These are phyloP conservation scores for Avena sativa DNA, from an alignment of 176 grass and related monocot genomes.

Conservation along the genomic window DNA sequence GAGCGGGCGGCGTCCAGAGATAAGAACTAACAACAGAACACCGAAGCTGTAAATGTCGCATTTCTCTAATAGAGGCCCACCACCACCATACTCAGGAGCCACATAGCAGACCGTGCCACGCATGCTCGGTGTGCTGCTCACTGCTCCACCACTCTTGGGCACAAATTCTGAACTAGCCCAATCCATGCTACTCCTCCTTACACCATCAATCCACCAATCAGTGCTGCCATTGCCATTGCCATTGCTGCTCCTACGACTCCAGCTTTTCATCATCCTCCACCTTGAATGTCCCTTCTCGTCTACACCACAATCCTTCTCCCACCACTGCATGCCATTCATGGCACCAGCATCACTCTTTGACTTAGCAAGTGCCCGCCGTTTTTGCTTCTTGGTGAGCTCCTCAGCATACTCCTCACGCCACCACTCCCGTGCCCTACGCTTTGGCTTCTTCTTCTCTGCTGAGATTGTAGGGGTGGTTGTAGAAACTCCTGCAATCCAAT, in stretches of 20 bases:
- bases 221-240: constrained; percentile 40
- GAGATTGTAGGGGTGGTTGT: constrained; percentile 41
- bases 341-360: constrained; percentile 56
- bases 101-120: constrained; percentile 97
- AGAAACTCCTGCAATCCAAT: constrained; percentile 67
- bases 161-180: constrained; percentile 71
- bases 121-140: constrained; percentile 96
- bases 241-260: constrained; percentile 68
- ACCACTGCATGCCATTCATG: constrained; percentile 65
- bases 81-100: constrained; percentile 82
- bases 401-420: constrained; percentile 97
- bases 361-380: constrained; percentile 60
- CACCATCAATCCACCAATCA: constrained; percentile 70
- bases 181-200: constrained; percentile 61
- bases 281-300: constrained; percentile 62
- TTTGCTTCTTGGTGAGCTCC: constrained; percentile 90
- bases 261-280: constrained; percentile 77
- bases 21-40: constrained; percentile 81
- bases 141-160: constrained; percentile 73
- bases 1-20: constrained; percentile 86
- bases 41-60: constrained; percentile 98
- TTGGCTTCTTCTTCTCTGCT: constrained; percentile 55
- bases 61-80: constrained; percentile 87
- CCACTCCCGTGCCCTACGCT: constrained; percentile 77
- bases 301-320: constrained; percentile 70